phyloP scores from a whole-genome alignment of 75 land plant species.

The Selaginella tamariscina region DNA sequence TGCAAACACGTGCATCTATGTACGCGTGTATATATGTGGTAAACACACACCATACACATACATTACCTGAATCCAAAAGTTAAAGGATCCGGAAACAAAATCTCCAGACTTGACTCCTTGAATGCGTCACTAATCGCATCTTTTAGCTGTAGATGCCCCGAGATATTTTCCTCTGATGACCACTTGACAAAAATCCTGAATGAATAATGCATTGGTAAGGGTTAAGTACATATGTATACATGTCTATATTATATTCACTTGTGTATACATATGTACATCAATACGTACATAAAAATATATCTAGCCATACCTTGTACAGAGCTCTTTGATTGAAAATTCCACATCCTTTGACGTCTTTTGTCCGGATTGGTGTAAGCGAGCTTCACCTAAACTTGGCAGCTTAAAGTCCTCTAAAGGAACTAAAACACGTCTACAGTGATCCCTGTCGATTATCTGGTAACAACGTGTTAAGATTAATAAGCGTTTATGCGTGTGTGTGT shows the following conservation, averaged over 20 bases:
- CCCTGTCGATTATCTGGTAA: conserved; percentile 84
- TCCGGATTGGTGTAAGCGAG: neutral
- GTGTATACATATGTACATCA: conserved; percentile 39
- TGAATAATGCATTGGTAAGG: no score
- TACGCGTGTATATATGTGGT: conserved; percentile 31
- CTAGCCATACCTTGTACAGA: neutral
- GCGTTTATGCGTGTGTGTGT: no score
- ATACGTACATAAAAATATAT: conserved; percentile 8
- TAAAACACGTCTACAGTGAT: conserved; percentile 70
- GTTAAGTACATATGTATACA: conserved; percentile 70
- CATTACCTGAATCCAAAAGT: conserved; percentile 93
- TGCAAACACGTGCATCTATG: neutral
- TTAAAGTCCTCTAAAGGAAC: conserved; percentile 90
- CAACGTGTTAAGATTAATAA: no score
- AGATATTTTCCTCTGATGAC: conserved; percentile 84
- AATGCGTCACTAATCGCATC: conserved; percentile 86
- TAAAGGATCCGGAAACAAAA: conserved; percentile 84
- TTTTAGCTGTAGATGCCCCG: conserved; percentile 76
- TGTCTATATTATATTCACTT: conserved; percentile 60
- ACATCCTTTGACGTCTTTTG: no score
- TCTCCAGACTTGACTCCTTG: conserved; percentile 64
- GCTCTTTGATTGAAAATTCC: conserved; percentile 28
- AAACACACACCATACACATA: no score
- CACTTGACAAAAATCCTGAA: conserved; percentile 77
- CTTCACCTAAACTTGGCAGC: conserved; percentile 54